phyloP scores from a whole-genome alignment of 176 grass and related monocot genomes.

The Zizania latifolia region DNA sequence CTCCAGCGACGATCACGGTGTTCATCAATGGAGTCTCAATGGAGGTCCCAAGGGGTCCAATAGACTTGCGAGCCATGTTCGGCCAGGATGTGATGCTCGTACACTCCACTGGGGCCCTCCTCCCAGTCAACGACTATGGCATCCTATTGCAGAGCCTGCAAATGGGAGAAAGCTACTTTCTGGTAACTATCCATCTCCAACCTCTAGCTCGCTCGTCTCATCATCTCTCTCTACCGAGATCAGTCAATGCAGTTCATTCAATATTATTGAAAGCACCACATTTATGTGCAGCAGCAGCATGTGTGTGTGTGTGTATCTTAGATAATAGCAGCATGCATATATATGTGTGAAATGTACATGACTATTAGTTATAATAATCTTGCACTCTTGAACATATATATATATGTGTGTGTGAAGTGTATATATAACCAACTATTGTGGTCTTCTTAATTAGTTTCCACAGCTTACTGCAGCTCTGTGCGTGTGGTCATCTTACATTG shows the following conservation, averaged over 20 bases:
- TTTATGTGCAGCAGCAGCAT: no score
- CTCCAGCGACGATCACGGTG: slow-evolving; percentile 88
- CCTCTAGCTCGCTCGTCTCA: not conserved
- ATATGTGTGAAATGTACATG: not conserved
- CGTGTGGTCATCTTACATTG: slow-evolving; percentile 14
- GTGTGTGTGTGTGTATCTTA: no score
- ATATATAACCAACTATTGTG: not conserved
- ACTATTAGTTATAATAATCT: not conserved
- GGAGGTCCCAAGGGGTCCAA: slow-evolving; percentile 76
- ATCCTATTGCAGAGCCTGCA: slow-evolving; percentile 79
- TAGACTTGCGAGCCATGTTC: slow-evolving; percentile 82
- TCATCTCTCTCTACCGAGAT: not conserved
- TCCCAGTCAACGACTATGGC: slow-evolving; percentile 85
- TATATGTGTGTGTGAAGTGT: not conserved
- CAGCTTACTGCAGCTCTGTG: no score
- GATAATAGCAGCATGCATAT: not conserved
- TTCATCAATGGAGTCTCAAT: slow-evolving; percentile 83
- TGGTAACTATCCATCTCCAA: slow-evolving; percentile 54
- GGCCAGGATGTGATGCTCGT: slow-evolving; percentile 79
- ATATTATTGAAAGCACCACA: not conserved
- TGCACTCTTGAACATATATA: not conserved
- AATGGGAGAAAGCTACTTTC: slow-evolving; percentile 92
- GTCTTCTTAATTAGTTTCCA: no score
- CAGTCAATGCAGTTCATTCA: not conserved
- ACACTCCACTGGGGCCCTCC: slow-evolving; percentile 60